phyloP scores from a whole-genome alignment of 2,329 filamentous ascomycete species.

The Phaeosphaeria sp. region DNA sequence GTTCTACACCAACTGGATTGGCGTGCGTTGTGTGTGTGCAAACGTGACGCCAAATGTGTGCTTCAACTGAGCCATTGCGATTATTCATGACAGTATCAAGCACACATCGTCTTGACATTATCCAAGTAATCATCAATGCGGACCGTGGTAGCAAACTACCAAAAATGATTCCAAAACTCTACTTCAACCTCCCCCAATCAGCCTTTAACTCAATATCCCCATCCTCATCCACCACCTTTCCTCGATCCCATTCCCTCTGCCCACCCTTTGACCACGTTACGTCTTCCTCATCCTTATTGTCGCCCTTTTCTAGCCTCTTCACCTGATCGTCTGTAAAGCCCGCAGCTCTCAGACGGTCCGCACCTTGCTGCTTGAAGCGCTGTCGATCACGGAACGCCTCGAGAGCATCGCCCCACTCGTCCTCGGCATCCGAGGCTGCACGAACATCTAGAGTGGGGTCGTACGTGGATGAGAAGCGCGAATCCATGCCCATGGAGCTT shows the following conservation, averaged over 20 bases:
- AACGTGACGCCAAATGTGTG: background rate
- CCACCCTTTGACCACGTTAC: constrained; percentile 76
- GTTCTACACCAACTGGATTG: background rate
- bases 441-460: constrained; percentile 65
- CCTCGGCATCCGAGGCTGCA: constrained; percentile 56
- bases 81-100: no score
- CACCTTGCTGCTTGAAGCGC: constrained; percentile 76
- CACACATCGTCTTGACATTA: no score
- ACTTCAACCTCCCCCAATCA: constrained; percentile 53
- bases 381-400: constrained; percentile 82
- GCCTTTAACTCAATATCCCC: constrained; percentile 60
- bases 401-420: constrained; percentile 80
- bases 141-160: background rate
- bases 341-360: constrained; percentile 75
- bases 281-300: constrained; percentile 67
- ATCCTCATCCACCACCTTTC: constrained; percentile 65
- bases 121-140: no score
- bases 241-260: constrained; percentile 73
- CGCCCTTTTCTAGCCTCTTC: constrained; percentile 70
- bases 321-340: constrained; percentile 81
- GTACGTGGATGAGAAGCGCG: constrained; percentile 74
- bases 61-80: no score
- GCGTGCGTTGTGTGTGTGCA: background rate
- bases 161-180: background rate
- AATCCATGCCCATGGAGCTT: constrained; percentile 69